phyloP scores from a whole-genome alignment of 73 alveolate species.

The Tetrahymena elliotti region DNA sequence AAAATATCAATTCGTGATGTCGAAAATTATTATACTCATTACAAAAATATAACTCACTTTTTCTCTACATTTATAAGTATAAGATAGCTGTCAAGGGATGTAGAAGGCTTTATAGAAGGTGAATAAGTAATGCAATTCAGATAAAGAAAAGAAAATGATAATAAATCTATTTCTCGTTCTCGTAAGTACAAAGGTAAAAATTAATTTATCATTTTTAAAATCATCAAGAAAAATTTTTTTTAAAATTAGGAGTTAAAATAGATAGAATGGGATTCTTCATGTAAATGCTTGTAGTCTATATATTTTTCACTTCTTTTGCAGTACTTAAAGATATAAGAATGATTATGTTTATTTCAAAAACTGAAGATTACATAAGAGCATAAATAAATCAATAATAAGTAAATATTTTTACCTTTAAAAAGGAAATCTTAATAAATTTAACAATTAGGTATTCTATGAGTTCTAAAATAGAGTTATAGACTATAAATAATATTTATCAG shows the following conservation, averaged over 20 bases:
- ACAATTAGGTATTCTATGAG: not conserved
- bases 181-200: constrained; percentile 17
- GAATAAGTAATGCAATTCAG: constrained; percentile 1
- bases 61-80: constrained; percentile 10
- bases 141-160: constrained; percentile 19
- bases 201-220: too few species aligned
- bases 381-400: not conserved
- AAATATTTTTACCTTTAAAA: not conserved
- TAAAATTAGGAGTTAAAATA: not conserved
- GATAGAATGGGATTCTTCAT: constrained; percentile 12
- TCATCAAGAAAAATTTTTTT: not conserved
- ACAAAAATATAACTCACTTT: constrained; percentile 13
- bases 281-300: constrained; percentile 1
- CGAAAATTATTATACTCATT: constrained; percentile 29
- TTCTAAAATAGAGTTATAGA: not conserved
- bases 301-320: constrained; percentile 8
- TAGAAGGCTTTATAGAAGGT: constrained; percentile 2
- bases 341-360: not conserved
- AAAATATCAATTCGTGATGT: constrained; percentile 25
- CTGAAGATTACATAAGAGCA: not conserved
- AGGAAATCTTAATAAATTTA: not conserved
- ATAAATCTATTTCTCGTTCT: constrained; percentile 15
- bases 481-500: not conserved
- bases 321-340: constrained; percentile 6
- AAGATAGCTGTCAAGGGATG: not conserved